Percentiles rank a stretch among this genome's conserved stretches.
These are phyloP conservation scores for Dysphania ambrosioides DNA, from an alignment of 148 eudicot species.

Conservation along the genomic window DNA sequence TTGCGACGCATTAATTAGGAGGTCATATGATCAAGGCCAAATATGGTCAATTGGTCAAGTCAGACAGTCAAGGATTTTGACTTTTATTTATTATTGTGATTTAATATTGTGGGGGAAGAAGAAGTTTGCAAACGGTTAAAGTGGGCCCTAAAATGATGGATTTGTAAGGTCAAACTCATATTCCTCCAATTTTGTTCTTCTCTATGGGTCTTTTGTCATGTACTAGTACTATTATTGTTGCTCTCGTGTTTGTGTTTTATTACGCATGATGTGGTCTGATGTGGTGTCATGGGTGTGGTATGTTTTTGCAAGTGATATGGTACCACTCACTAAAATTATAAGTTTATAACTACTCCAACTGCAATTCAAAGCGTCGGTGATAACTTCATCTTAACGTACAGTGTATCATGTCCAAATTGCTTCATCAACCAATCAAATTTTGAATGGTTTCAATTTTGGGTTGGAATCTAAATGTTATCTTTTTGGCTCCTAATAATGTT, in stretches of 20 bases:
- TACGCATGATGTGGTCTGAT: background rate
- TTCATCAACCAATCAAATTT: background rate
- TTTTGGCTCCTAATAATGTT: too few relatives aligned
- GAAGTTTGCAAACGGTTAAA: background rate
- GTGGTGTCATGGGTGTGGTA: background rate
- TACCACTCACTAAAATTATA: background rate
- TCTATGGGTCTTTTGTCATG: background rate
- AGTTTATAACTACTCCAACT: background rate
- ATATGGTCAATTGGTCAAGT: background rate
- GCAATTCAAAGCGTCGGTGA: conserved; percentile 7
- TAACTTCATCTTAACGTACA: background rate
- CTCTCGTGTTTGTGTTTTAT: background rate
- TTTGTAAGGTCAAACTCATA: background rate
- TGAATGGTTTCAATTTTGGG: background rate
- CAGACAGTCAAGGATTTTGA: conserved; percentile 6
- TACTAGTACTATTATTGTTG: background rate
- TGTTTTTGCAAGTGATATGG: background rate
- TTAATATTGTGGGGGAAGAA: background rate
- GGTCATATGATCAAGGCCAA: background rate
- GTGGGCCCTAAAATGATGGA: conserved; percentile 2
- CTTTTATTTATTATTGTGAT: background rate
- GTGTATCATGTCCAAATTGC: background rate
- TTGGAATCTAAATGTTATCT: background rate
- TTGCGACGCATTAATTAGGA: background rate
- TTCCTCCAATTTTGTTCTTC: conserved; percentile 8